Percentiles rank a stretch among this genome's conserved stretches.
phyloP scores from a whole-genome alignment of 129 eudicot genomes.

The Flaveria bidentis region DNA sequence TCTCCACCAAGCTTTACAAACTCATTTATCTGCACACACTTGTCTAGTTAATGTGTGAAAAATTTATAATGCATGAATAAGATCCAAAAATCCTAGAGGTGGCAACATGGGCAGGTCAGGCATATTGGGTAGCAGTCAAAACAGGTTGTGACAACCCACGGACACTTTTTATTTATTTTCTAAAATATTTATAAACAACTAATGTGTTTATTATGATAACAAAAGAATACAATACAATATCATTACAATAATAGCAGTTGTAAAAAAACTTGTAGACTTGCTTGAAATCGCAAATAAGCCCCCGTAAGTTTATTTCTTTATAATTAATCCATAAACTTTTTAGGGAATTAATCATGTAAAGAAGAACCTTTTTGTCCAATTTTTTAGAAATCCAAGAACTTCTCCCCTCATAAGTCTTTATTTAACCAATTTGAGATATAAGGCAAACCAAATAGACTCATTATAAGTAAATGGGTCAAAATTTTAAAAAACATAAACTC shows the following conservation, averaged over 20 bases:
- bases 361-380: not conserved
- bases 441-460: not conserved
- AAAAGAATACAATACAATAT: not conserved
- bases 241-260: not conserved
- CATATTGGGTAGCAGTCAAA: not conserved
- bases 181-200: not conserved
- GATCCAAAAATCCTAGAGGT: not conserved
- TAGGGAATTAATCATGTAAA: not conserved
- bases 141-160: not conserved
- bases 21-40: slow-evolving; percentile 73
- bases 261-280: not conserved
- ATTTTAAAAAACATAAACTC: not conserved
- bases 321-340: not conserved
- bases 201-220: not conserved
- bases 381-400: no score
- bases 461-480: not conserved
- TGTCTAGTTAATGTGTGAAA: slow-evolving; percentile 10
- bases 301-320: not conserved
- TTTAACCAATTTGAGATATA: not conserved
- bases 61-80: slow-evolving; percentile 11
- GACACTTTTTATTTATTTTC: not conserved
- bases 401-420: not conserved
- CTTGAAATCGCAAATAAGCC: not conserved
- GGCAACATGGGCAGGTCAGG: not conserved
- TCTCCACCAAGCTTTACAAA: slow-evolving; percentile 95